Conservation (phyloP, 129 eudicot genomes). For the Helianthus tuberosus region DNA sequence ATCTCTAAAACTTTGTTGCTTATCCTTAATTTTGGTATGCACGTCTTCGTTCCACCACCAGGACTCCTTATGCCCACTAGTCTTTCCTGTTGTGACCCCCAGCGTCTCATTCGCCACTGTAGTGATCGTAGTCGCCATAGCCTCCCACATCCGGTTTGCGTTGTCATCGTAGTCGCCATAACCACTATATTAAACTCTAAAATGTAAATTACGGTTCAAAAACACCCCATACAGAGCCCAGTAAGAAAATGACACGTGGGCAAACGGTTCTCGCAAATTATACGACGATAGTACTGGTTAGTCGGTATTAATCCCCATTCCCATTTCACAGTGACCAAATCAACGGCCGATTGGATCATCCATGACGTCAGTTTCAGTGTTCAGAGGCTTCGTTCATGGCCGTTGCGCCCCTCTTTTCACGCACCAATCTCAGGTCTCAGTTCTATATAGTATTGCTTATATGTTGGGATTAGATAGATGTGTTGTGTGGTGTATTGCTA, state of each 20-base stretch:
- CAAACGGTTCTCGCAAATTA: constrained; percentile 29
- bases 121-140: too few species aligned
- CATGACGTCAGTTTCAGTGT: constrained; percentile 63
- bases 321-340: constrained; percentile 15
- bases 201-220: too few species aligned
- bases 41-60: too few species aligned
- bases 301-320: neutral
- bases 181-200: too few species aligned
- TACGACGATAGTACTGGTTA: neutral
- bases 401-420: constrained; percentile 52
- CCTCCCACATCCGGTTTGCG: too few species aligned
- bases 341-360: constrained; percentile 18
- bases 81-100: too few species aligned
- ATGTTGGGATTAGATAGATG: neutral
- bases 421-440: constrained; percentile 57
- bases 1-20: too few species aligned
- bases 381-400: constrained; percentile 58
- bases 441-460: neutral
- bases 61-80: too few species aligned
- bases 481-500: neutral
- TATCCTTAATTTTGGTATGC: too few species aligned
- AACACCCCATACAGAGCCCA: neutral
- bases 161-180: too few species aligned
- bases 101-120: too few species aligned
- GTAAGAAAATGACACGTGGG: constrained; percentile 19